Evolutionary conservation across 164 flowering plant genomes (phyloP), one percentile per base, ranked within the genome.

Genomic region (Vitis vinifera): DNA sequence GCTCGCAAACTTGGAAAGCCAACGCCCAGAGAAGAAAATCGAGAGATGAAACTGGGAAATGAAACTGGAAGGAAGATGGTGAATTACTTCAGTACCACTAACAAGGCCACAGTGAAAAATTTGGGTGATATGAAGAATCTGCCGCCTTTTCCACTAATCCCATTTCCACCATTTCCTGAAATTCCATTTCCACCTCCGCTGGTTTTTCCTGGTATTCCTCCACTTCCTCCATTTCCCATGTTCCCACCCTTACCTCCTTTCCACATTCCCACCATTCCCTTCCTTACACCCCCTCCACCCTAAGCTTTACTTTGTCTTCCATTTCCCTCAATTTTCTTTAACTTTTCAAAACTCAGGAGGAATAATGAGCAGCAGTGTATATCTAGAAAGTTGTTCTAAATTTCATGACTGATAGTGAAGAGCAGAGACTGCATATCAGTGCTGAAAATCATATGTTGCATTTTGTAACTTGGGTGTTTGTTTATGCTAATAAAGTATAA

Each of bases 41-140:
- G 49, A 17, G 30, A 60, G 16, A 60, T 27, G 63, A 31, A 31
- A 7, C 44, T 31, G 44, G 44, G 44, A 31, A 31, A 31, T 31
- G 63, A n/a, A 60, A 61, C 2, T 44, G 48, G 49, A 61, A n/a
- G 1, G 49, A 9, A 61, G 37, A 23, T 11, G 55, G 55, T 52
- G 55, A 14, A 2, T 14, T 52, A 12, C 44, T 31, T 31, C 44
- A 31, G 44, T 14, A 52, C 15, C 0, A 14, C 7, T 12, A 52
- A 13, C n/a, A 52, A 52, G 14, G 55, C 2, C 4, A 52, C n/a
- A 5, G n/a, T 52, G 55, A 31, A 31, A 31, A 64, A 64, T 2
- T 6, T 64, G 67, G 67, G 55, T 51, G 67, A 64, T 30, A 48
- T 64, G 67, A 64, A 64, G 55, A 10, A 51, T 64, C 12, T 64